Conservation (phyloP, 2,329 filamentous ascomycete species). For the Scedosporium boydii region DNA sequence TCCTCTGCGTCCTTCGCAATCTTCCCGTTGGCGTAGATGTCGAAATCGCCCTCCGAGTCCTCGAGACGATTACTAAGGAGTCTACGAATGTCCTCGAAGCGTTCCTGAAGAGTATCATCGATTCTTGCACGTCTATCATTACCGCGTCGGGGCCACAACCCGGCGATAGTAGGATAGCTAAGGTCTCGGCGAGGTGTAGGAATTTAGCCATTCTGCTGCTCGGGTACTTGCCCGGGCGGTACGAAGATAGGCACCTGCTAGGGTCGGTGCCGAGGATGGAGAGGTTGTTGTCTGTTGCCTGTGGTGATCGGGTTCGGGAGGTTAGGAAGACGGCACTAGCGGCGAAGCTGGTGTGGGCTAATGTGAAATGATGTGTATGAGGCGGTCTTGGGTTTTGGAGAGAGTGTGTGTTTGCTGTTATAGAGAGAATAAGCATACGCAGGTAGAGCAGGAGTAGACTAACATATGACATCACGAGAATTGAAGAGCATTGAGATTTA, state of each 20-base stretch:
- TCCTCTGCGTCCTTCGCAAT: slow-evolving; percentile 36
- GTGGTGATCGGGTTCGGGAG: slow-evolving; percentile 43
- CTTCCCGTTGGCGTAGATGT: slow-evolving; percentile 32
- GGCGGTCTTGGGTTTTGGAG: background rate
- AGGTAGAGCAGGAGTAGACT: background rate
- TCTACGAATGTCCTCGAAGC: slow-evolving; percentile 34
- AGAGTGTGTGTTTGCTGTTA: too few species aligned
- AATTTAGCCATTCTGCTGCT: slow-evolving; percentile 39
- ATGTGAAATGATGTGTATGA: slow-evolving; percentile 13
- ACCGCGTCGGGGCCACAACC: slow-evolving; percentile 15
- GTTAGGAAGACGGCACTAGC: slow-evolving; percentile 38
- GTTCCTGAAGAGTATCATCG: slow-evolving; percentile 39
- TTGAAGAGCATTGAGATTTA: background rate
- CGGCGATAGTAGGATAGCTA: slow-evolving; percentile 15
- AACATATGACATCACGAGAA: background rate
- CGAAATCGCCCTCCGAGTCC: slow-evolving; percentile 35
- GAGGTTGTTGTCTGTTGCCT: slow-evolving; percentile 37
- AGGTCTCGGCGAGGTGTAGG: slow-evolving; percentile 23
- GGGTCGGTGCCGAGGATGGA: slow-evolving; percentile 33
- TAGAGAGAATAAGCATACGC: background rate
- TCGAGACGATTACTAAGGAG: slow-evolving; percentile 36
- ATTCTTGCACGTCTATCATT: slow-evolving; percentile 30
- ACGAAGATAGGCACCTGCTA: slow-evolving; percentile 36
- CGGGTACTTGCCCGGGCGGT: slow-evolving; percentile 34
- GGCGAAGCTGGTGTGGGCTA: slow-evolving; percentile 39